phyloP scores from a whole-genome alignment of 345 rosid species.

The Populus alba region DNA sequence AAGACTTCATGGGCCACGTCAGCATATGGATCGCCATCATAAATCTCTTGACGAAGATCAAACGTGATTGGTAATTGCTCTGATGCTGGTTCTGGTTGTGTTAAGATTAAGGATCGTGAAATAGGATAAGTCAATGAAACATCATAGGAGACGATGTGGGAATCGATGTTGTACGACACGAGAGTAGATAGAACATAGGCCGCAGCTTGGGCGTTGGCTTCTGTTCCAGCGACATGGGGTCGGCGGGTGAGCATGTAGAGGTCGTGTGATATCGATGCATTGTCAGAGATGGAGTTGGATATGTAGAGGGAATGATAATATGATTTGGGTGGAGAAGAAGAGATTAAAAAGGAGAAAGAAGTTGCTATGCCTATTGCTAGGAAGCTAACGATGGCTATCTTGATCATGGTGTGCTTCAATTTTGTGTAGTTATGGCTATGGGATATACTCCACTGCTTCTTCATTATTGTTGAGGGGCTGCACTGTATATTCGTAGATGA shows the following conservation, averaged over 20 bases:
- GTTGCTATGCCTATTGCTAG: constrained; percentile 30
- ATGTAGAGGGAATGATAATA: constrained; percentile 53
- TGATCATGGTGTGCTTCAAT: constrained; percentile 28
- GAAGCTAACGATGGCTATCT: constrained; percentile 29
- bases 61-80: constrained; percentile 33
- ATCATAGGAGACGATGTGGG: constrained; percentile 49
- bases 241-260: constrained; percentile 71
- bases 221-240: constrained; percentile 75
- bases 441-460: no score
- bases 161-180: constrained; percentile 36
- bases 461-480: no score
- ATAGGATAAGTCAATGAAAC: constrained; percentile 69
- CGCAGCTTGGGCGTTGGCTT: constrained; percentile 75
- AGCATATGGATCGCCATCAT: constrained; percentile 63
- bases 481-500: no score
- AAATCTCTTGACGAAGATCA: constrained; percentile 45
- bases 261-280: constrained; percentile 55
- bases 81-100: constrained; percentile 15
- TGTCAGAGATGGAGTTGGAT: constrained; percentile 57
- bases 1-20: constrained; percentile 56
- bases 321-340: constrained; percentile 43
- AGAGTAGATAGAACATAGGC: constrained; percentile 52
- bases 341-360: constrained; percentile 36
- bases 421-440: no score
- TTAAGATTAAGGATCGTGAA: constrained; percentile 53